Evolutionary conservation across 768 basidiomycete species (phyloP).

Genomic region (Trametes punicea): DNA sequence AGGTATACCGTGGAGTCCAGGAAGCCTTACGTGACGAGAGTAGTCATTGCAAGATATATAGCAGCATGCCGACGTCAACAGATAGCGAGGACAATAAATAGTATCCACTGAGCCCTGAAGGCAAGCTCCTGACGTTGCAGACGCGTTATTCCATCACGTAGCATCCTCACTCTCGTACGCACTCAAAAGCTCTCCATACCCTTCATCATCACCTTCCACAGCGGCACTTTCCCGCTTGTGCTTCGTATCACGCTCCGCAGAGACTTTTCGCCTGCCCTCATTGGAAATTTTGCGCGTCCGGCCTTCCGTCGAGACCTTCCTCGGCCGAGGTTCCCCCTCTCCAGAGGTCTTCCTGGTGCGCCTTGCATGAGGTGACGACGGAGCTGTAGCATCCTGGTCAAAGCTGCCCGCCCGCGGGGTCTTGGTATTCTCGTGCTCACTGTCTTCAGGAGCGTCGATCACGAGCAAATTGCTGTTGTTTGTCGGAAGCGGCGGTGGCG

Average conservation of each 20-base stretch:
- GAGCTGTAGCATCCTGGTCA: conserved; percentile 29
- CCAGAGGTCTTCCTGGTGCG: conserved; percentile 39
- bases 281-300: conserved; percentile 24
- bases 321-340: conserved; percentile 27
- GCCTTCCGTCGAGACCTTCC: conserved; percentile 31
- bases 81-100: conserved; percentile 16
- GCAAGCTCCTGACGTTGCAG: too few relatives aligned
- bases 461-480: conserved; percentile 47
- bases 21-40: conserved; percentile 33
- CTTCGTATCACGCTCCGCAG: conserved; percentile 36
- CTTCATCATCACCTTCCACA: conserved; percentile 73
- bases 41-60: not conserved
- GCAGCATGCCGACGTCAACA: conserved; percentile 7
- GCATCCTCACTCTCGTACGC: conserved; percentile 78
- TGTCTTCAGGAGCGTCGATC: conserved; percentile 51
- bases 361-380: conserved; percentile 32
- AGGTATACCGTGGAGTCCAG: conserved; percentile 62
- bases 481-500: conserved; percentile 19
- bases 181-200: conserved; percentile 73
- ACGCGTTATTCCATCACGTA: not conserved
- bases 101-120: not conserved
- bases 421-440: conserved; percentile 37
- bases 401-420: conserved; percentile 61
- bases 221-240: conserved; percentile 58
- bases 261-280: conserved; percentile 40